phyloP scores from a whole-genome alignment of 2,329 filamentous ascomycete genomes.

The Diaporthe eres region DNA sequence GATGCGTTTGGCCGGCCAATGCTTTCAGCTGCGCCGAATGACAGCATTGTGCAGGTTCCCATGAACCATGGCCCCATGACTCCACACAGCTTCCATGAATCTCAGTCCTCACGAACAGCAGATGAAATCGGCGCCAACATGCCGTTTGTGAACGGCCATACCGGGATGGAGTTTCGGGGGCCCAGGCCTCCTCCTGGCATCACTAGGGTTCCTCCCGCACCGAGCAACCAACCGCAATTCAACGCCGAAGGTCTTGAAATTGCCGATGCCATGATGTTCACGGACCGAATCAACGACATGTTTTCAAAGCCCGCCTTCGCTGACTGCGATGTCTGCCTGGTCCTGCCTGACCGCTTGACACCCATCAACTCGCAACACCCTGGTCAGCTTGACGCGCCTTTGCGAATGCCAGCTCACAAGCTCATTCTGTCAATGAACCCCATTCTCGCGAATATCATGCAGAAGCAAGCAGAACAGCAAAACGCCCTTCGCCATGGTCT shows the following conservation, averaged over 20 bases:
- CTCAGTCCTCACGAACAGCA: slow-evolving; percentile 67
- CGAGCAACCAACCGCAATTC: slow-evolving; percentile 38
- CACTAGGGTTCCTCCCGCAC: slow-evolving; percentile 51
- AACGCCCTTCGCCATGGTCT: slow-evolving; percentile 45
- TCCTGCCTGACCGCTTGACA: slow-evolving; percentile 52
- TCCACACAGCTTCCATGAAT: slow-evolving; percentile 73
- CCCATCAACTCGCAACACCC: slow-evolving; percentile 39
- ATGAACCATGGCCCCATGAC: slow-evolving; percentile 67
- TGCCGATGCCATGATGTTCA: slow-evolving; percentile 36
- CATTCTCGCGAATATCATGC: slow-evolving; percentile 49
- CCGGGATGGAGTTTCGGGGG: slow-evolving; percentile 33
- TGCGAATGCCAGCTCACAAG: slow-evolving; percentile 67
- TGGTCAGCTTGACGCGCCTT: slow-evolving; percentile 47
- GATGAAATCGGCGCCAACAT: slow-evolving; percentile 46
- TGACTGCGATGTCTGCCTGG: slow-evolving; percentile 59
- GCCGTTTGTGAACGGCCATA: slow-evolving; percentile 38
- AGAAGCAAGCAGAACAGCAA: slow-evolving; percentile 48
- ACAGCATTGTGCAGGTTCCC: slow-evolving; percentile 45
- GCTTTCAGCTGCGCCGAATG: slow-evolving; percentile 53
- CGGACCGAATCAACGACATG: slow-evolving; percentile 39
- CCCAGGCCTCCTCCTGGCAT: slow-evolving; percentile 36
- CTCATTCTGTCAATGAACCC: slow-evolving; percentile 69
- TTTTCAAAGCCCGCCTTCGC: slow-evolving; percentile 57
- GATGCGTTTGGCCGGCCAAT: slow-evolving; percentile 56
- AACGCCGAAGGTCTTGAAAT: slow-evolving; percentile 35